phyloP scores from a whole-genome alignment of 108 stramenopile genomes.

The Skeletonema potamos region DNA sequence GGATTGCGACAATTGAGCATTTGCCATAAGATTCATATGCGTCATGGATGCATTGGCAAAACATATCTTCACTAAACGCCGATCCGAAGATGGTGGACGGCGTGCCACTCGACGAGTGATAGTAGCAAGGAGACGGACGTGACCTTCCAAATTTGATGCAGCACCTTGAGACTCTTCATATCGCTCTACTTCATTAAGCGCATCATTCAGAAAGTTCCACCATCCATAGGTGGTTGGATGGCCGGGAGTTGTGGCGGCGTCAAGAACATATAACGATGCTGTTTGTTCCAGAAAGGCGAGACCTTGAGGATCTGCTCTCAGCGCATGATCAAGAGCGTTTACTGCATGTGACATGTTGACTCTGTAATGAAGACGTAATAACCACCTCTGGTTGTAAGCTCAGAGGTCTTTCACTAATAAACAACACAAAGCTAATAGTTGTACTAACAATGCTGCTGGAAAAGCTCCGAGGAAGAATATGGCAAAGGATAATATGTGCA shows the following conservation, averaged over 20 bases:
- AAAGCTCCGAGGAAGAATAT: not conserved
- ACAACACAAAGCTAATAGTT: not conserved
- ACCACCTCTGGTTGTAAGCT: not conserved
- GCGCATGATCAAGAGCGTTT: slow-evolving; percentile 59
- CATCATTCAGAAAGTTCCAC: slow-evolving; percentile 84
- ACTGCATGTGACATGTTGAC: slow-evolving; percentile 42
- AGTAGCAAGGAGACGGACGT: slow-evolving; percentile 68
- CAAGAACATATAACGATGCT: slow-evolving; percentile 70
- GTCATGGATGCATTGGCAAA: slow-evolving; percentile 64
- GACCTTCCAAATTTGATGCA: slow-evolving; percentile 43
- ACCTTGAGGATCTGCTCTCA: slow-evolving; percentile 65
- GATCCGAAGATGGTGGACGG: slow-evolving; percentile 57
- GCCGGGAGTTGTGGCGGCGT: slow-evolving; percentile 63
- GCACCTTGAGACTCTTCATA: slow-evolving; percentile 25
- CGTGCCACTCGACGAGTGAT: slow-evolving; percentile 71
- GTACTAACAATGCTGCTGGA: not conserved
- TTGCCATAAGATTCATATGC: slow-evolving; percentile 23
- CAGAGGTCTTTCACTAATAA: not conserved
- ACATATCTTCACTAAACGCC: slow-evolving; percentile 58
- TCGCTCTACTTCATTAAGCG: slow-evolving; percentile 78
- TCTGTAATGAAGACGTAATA: not conserved
- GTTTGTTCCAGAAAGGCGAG: slow-evolving; percentile 75
- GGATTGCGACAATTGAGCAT: slow-evolving; percentile 33
- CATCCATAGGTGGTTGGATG: slow-evolving; percentile 70
- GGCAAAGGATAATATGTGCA: not conserved